Evolutionary conservation across 352 stramenopile species (phyloP), one percentile per base, ranked within the genome.

Genomic region (Pythium oligandrum): DNA sequence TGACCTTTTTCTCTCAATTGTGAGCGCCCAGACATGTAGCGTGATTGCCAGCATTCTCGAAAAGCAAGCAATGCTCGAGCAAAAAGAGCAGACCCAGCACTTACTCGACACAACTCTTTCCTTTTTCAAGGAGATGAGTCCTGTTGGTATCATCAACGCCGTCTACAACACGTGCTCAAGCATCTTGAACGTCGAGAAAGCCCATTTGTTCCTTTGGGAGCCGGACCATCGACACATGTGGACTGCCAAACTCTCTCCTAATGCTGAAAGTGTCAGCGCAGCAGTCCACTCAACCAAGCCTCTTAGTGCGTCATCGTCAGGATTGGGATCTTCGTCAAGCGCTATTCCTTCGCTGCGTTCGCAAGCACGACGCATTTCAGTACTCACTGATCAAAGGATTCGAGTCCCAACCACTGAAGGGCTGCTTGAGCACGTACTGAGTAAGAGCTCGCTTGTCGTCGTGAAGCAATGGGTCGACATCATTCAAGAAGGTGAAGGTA

Each of bases 111-210:
- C 75, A 11, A 87, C 78, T 12, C 82, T 89, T 70, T 74, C 71
- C 8, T 88, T 91, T 50, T 89, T 89, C 61, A 88, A 88, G 57
- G 80, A 91, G 59, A 86, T 88, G 75, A 88, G 75, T 44, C 75
- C 77, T 33, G 59, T 91, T 12, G 80, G 80, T 4, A 67, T 91
- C 46, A 88, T 91, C 44, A 91, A 89, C 54, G 80, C 78, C 2
- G 80, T 91, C 17, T 89, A 87, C 70, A 91, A 91, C 40, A 75
- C 80, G 26, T 85, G 74, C 42, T 62, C 73, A 39, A 74, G 63
- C 48, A 85, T 88, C 43, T 91, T 88, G 53, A 61, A 66, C 34
- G 72, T 82, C 31, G 65, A 81, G 6, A 85, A 78, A 5, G 75
- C 78, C 1, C 78, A 91, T 33, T 49, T 91, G 32, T 91, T 78